Percentiles rank a stretch among this genome's conserved stretches.
Conservation (phyloP, 2,329 filamentous ascomycete species). For the Fusarium paranaense region DNA sequence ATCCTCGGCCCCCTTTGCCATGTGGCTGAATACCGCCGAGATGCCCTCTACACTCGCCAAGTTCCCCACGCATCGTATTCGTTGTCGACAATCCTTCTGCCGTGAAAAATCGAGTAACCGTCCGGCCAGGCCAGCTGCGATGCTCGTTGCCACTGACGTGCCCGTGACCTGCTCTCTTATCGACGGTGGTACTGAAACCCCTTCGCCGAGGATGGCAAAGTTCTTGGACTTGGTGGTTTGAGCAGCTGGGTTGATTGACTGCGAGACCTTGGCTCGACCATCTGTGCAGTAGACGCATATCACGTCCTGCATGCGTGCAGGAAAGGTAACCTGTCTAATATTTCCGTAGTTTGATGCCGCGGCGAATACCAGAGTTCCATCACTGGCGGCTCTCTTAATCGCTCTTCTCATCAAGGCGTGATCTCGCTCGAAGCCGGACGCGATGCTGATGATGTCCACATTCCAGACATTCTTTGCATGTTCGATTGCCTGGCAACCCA, state of each 20-base stretch:
- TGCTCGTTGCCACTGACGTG: conserved; percentile 8
- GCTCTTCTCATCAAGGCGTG: not conserved
- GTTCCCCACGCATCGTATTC: not conserved
- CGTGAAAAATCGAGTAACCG: conserved; percentile 19
- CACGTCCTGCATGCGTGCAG: conserved; percentile 13
- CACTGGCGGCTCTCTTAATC: conserved; percentile 4
- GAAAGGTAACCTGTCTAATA: conserved; percentile 13
- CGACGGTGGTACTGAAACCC: not conserved
- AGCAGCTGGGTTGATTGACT: conserved; percentile 12
- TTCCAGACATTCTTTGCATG: conserved; percentile 12
- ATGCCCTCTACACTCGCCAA: conserved; percentile 12
- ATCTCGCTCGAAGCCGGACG: conserved; percentile 14
- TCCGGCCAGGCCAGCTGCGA: conserved; percentile 11
- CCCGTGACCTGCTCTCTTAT: not conserved
- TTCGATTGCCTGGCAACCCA: not conserved
- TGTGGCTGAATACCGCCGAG: conserved; percentile 3
- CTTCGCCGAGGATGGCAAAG: conserved; percentile 24
- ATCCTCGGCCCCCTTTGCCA: conserved; percentile 13
- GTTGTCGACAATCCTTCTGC: not conserved
- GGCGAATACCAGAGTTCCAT: conserved; percentile 4
- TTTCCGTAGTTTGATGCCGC: conserved; percentile 26
- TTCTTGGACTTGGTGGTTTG: conserved; percentile 6
- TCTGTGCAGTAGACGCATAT: conserved; percentile 20
- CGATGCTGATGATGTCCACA: conserved; percentile 15
- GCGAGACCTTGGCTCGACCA: conserved; percentile 1